Base-by-base conservation (phyloP, 1,284 basidiomycete genomes). In the Ganoderma multipileum region DNA sequence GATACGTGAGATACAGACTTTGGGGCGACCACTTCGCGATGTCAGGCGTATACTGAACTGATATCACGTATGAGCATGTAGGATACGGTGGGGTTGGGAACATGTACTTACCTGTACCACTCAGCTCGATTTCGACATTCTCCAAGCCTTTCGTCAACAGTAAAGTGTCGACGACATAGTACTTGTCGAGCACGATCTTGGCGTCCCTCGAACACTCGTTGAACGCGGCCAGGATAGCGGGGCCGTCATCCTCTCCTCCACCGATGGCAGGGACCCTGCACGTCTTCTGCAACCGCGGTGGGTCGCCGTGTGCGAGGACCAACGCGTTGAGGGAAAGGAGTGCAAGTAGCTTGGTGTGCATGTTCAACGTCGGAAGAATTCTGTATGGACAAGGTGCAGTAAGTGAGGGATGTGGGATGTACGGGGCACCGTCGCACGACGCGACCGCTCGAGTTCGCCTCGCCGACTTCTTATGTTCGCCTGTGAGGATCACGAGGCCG, bases 21-120 rank as follows among this genome's bases (percentile, higher is more conserved):
- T 80, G 76, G 42, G 77, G 81, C 1, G 81, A 82, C 85, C 84
- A 86, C 71, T 85, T 85, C 0, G 81, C 79, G 63, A 86, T 84
- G 72, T 86, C 79, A 5, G 84, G 83, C 1, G 81, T 80, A 63
- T 81, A 81, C 60, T 81, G 79, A 0, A 81, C 79, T 78, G 65
- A 18, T 8, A 5, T 18, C 20, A 28, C 38, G 9, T 8, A 26
- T 33, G 54, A 36, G 63, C 30, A 23, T 38, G 23, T 59, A 14
- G 39, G 28, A n/a, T 6, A 6, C 5, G 14, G 33, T 7, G 42
- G 5, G 5, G 0, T 14, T 7, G 28, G 44, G 0, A 4, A 26
- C 2, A 14, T 39, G 38, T 28, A 57, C 75, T 55, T 55, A 78
- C 79, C 74, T 0, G 78, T 79, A 16, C 84, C 81, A 33, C 78